phyloP scores from a whole-genome alignment of 306 rosid species.

The Oxytropis ochrocephala region DNA sequence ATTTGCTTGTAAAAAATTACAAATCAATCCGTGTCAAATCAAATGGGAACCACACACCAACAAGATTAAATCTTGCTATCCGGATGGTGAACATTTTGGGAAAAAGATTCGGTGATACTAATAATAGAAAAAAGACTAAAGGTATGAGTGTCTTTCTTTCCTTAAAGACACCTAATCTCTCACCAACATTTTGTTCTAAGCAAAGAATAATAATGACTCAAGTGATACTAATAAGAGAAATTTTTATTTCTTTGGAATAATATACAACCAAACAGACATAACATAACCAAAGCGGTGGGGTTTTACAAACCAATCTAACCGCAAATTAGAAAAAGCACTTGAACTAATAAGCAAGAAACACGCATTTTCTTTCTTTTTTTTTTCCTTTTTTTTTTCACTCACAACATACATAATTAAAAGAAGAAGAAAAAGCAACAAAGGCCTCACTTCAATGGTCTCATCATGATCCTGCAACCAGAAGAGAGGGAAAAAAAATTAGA shows the following conservation, averaged over 20 bases:
- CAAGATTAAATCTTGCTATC: too few relatives aligned
- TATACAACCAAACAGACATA: background rate
- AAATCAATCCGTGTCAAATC: too few relatives aligned
- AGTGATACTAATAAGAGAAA: background rate
- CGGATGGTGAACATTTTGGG: background rate
- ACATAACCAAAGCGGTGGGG: slow-evolving; percentile 10
- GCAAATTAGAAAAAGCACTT: background rate
- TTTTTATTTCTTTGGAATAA: background rate
- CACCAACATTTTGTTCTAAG: too few relatives aligned
- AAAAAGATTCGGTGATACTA: too few relatives aligned
- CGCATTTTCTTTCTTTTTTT: background rate
- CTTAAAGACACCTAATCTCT: too few relatives aligned
- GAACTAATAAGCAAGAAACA: background rate
- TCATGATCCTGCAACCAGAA: slow-evolving; percentile 19
- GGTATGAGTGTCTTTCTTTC: too few relatives aligned
- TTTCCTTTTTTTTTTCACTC: background rate
- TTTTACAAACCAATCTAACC: background rate
- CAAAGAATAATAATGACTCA: background rate
- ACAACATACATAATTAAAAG: background rate
- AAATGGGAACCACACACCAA: too few relatives aligned
- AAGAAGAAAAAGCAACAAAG: background rate
- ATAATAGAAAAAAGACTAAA: too few relatives aligned
- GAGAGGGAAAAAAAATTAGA: background rate
- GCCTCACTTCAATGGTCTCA: slow-evolving; percentile 10
- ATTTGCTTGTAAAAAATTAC: too few relatives aligned